These are phyloP conservation scores for Cladosporium phlei DNA, from an alignment of 2,329 filamentous ascomycete species.

Conservation along the genomic window DNA sequence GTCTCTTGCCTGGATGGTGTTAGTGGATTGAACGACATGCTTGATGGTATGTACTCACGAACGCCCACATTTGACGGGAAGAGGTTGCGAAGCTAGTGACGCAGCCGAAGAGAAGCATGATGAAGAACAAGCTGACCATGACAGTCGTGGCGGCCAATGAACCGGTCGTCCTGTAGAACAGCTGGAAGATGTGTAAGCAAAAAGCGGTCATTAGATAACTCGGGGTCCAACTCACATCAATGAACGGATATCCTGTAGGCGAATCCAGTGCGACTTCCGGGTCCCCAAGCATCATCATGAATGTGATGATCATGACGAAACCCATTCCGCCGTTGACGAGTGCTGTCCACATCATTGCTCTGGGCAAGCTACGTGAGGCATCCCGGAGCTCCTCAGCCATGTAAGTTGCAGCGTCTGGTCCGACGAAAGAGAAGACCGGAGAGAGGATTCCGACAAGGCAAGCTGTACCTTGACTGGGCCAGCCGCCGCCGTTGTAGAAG, in stretches of 20 bases:
- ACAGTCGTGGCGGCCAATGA: slow-evolving; percentile 31
- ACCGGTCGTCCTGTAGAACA: slow-evolving; percentile 35
- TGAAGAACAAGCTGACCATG: slow-evolving; percentile 33
- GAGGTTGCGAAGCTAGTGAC: slow-evolving; percentile 37
- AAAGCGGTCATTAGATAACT: slow-evolving; percentile 29
- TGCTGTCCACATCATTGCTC: slow-evolving; percentile 17
- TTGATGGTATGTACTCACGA: slow-evolving; percentile 33
- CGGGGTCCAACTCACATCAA: slow-evolving; percentile 20
- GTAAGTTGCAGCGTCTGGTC: slow-evolving; percentile 13
- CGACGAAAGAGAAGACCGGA: slow-evolving; percentile 11
- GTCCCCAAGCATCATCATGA: slow-evolving; percentile 33
- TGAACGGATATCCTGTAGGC: slow-evolving; percentile 29
- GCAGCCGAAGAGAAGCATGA: slow-evolving; percentile 37
- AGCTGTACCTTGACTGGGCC: slow-evolving; percentile 14
- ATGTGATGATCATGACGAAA: slow-evolving; percentile 27
- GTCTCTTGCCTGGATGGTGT: slow-evolving; percentile 34
- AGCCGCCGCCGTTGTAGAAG: slow-evolving; percentile 17
- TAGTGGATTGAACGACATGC: slow-evolving; percentile 22
- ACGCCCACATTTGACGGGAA: slow-evolving; percentile 40
- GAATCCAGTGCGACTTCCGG: slow-evolving; percentile 25
- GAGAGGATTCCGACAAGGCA: slow-evolving; percentile 15
- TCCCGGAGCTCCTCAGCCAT: slow-evolving; percentile 22
- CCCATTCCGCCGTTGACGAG: slow-evolving; percentile 21
- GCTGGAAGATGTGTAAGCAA: slow-evolving; percentile 30
- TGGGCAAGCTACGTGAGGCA: slow-evolving; percentile 16